phyloP scores from a whole-genome alignment of 495 filamentous ascomycete species.

The Xylaria flabelliformis region DNA sequence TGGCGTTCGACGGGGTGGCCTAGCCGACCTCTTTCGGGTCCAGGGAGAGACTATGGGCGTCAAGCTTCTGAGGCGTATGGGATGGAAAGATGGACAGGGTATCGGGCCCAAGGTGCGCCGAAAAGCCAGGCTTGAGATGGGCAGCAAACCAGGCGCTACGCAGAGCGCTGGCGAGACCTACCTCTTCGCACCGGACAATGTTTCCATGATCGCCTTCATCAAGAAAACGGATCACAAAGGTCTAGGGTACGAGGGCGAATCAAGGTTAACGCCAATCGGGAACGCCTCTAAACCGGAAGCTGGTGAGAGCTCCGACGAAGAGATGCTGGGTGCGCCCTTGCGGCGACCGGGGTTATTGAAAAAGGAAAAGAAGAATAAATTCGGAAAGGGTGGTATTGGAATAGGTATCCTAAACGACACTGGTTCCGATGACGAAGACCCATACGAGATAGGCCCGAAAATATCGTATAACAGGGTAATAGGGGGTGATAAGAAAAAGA shows the following conservation, averaged over 20 bases:
- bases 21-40: slow-evolving; percentile 77
- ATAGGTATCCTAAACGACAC: slow-evolving; percentile 92
- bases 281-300: slow-evolving; percentile 30
- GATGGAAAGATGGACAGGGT: slow-evolving; percentile 93
- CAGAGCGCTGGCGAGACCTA: slow-evolving; percentile 61
- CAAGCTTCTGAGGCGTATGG: slow-evolving; percentile 90
- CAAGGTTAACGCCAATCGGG: slow-evolving; percentile 51
- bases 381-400: slow-evolving; percentile 72
- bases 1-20: slow-evolving; percentile 53
- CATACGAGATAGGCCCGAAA: slow-evolving; percentile 87
- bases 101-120: slow-evolving; percentile 88
- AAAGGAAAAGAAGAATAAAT: slow-evolving; percentile 57
- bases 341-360: slow-evolving; percentile 38
- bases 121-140: slow-evolving; percentile 69
- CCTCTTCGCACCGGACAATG: slow-evolving; percentile 90
- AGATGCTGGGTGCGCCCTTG: slow-evolving; percentile 45
- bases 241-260: slow-evolving; percentile 77
- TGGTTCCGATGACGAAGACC: slow-evolving; percentile 96
- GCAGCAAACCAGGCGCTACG: slow-evolving; percentile 42
- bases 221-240: slow-evolving; percentile 83
- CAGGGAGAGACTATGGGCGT: slow-evolving; percentile 88
- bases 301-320: slow-evolving; percentile 60
- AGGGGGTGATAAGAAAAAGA: slow-evolving; percentile 86
- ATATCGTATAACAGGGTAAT: slow-evolving; percentile 89
- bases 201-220: slow-evolving; percentile 73